A percentile compares a stretch with the other conserved stretches of the same genome.
These are phyloP conservation scores for Polysphondylium violaceum DNA, from an alignment of 78 protist genomes.

Conservation along the genomic window DNA sequence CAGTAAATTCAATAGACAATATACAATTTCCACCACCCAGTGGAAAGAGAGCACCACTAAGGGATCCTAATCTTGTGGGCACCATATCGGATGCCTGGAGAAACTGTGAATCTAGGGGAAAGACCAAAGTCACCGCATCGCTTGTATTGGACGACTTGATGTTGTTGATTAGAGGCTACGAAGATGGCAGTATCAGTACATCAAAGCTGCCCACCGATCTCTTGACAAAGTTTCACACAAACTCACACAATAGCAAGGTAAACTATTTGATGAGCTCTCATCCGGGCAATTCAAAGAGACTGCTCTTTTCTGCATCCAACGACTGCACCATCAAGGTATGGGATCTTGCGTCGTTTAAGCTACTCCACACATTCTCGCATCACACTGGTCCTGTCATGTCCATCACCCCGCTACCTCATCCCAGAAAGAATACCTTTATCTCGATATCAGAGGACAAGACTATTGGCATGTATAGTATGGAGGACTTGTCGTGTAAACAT, in stretches of 20 bases:
- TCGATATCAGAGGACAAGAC: conserved; percentile 72
- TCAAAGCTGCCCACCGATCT: conserved; percentile 59
- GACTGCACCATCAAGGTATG: conserved; percentile 65
- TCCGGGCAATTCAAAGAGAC: conserved; percentile 12
- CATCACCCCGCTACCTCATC: conserved; percentile 30
- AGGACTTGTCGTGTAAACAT: conserved; percentile 73
- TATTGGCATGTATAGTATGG: conserved; percentile 63
- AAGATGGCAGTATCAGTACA: conserved; percentile 73
- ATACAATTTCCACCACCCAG: background rate
- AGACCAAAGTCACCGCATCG: conserved; percentile 47
- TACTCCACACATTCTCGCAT: conserved; percentile 72
- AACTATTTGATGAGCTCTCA: conserved; percentile 63
- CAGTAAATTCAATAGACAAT: conserved; percentile 35
- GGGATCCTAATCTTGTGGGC: conserved; percentile 65
- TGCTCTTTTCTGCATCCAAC: conserved; percentile 55
- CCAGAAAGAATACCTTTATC: background rate
- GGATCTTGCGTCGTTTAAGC: conserved; percentile 47
- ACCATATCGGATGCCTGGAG: conserved; percentile 59
- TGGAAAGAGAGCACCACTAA: background rate
- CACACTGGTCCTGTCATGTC: conserved; percentile 69
- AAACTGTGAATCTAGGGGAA: conserved; percentile 1
- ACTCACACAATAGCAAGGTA: conserved; percentile 36
- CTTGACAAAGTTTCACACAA: conserved; percentile 13
- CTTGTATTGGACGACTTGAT: conserved; percentile 46
- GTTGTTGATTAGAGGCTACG: conserved; percentile 54